Conservation (phyloP, 257 asterid genomes). For the Cinchona pubescens region DNA sequence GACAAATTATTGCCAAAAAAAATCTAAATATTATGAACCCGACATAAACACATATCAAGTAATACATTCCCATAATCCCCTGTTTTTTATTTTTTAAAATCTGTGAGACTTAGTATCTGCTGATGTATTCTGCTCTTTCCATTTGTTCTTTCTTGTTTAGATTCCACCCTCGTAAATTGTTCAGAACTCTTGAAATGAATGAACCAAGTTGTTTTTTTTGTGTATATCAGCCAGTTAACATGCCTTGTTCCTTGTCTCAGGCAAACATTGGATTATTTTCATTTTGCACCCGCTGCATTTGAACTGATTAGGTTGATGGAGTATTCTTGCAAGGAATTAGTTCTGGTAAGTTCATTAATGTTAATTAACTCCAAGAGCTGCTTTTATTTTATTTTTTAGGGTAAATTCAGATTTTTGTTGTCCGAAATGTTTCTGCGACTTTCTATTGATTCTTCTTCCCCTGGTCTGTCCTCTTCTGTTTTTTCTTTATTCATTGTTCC, state of each 20-base stretch:
- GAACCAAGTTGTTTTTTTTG: background rate
- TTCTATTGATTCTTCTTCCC: background rate
- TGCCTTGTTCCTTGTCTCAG: constrained; percentile 39
- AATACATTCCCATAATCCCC: no score
- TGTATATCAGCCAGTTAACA: background rate
- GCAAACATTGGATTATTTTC: constrained; percentile 61
- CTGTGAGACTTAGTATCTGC: background rate
- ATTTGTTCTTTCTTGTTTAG: no score
- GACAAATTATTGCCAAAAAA: no score
- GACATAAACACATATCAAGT: no score
- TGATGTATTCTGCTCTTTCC: background rate
- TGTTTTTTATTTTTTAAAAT: no score
- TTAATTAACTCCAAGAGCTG: background rate
- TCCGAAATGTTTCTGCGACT: background rate
- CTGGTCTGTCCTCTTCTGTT: background rate
- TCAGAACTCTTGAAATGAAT: background rate
- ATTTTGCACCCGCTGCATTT: constrained; percentile 83
- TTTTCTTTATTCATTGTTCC: background rate
- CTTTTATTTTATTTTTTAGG: background rate
- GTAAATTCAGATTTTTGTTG: background rate
- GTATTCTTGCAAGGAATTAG: constrained; percentile 33
- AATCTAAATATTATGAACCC: no score
- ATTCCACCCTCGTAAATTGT: background rate
- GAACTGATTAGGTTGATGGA: constrained; percentile 50
- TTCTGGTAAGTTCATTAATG: constrained; percentile 38